These are phyloP conservation scores for Ceratocystiopsis sp. DNA, from an alignment of 2,329 filamentous ascomycete species.

Conservation along the genomic window DNA sequence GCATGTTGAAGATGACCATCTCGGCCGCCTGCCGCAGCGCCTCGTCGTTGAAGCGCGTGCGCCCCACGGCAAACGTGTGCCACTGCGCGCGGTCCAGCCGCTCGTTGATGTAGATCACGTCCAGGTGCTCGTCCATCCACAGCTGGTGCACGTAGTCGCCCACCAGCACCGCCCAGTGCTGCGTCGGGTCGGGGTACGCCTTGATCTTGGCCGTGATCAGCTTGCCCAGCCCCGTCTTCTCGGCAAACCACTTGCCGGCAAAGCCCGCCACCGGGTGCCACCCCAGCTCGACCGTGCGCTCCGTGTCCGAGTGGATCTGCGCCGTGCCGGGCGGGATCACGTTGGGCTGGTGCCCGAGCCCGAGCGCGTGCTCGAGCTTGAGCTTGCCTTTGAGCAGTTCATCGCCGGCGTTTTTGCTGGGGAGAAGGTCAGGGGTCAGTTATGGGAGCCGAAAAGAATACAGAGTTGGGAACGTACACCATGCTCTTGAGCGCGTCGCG, in stretches of 20 bases:
- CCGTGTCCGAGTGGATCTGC: slow-evolving; percentile 15
- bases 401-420: slow-evolving; percentile 2
- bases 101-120: slow-evolving; percentile 40
- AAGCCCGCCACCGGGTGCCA: slow-evolving; percentile 42
- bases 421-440: too few species aligned
- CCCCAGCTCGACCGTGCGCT: slow-evolving; percentile 32
- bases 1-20: slow-evolving; percentile 34
- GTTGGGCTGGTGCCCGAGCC: slow-evolving; percentile 26
- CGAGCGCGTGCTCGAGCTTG: slow-evolving; percentile 24
- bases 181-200: slow-evolving; percentile 39
- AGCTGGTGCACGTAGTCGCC: slow-evolving; percentile 37
- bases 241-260: slow-evolving; percentile 41
- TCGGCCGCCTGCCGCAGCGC: slow-evolving; percentile 31
- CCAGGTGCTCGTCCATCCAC: slow-evolving; percentile 43
- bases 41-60: slow-evolving; percentile 37
- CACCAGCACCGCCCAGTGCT: slow-evolving; percentile 42
- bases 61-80: slow-evolving; percentile 32
- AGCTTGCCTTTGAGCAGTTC: slow-evolving; percentile 22
- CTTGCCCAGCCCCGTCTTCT: slow-evolving; percentile 35
- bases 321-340: slow-evolving; percentile 24
- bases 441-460: too few species aligned
- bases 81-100: slow-evolving; percentile 27
- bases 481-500: too few species aligned
- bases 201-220: slow-evolving; percentile 37
- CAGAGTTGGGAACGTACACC: too few species aligned